Percentiles rank a stretch among this genome's conserved stretches.
phyloP scores from a whole-genome alignment of 225 moss, liverwort and hornwort genomes.

The Sphagnum contortum region DNA sequence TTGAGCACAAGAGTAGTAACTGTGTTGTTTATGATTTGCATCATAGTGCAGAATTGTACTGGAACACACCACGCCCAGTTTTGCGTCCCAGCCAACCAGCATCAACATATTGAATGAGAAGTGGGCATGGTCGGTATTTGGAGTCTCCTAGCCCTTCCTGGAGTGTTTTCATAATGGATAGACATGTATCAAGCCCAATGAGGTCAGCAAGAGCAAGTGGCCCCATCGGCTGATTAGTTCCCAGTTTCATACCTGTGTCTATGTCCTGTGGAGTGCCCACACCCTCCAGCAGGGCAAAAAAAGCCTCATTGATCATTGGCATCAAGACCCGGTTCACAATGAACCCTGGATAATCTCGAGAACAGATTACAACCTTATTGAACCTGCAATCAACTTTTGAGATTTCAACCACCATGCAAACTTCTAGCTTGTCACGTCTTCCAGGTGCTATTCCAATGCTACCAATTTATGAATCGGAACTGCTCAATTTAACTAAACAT shows the following conservation, averaged over 20 bases:
- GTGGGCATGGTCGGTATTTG: conserved; percentile 71
- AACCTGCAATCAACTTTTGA: conserved; percentile 27
- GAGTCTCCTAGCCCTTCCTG: conserved; percentile 58
- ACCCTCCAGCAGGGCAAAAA: conserved; percentile 64
- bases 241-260: conserved; percentile 63
- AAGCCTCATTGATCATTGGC: conserved; percentile 96
- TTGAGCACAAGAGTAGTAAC: too few relatives aligned
- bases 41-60: conserved; percentile 22
- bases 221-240: conserved; percentile 89
- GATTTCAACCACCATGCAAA: too few relatives aligned
- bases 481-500: too few relatives aligned
- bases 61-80: conserved; percentile 63
- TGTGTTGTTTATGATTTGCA: too few relatives aligned
- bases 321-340: conserved; percentile 85
- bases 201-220: conserved; percentile 69
- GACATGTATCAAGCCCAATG: conserved; percentile 76
- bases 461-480: too few relatives aligned
- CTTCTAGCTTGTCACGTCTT: too few relatives aligned
- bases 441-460: too few relatives aligned
- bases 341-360: conserved; percentile 78
- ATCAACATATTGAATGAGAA: conserved; percentile 73
- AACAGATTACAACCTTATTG: conserved; percentile 57
- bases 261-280: conserved; percentile 55
- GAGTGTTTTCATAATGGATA: conserved; percentile 67
- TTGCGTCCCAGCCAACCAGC: conserved; percentile 85